These are phyloP conservation scores for Pythium angustatum DNA, from an alignment of 352 stramenopile species.

Conservation along the genomic window DNA sequence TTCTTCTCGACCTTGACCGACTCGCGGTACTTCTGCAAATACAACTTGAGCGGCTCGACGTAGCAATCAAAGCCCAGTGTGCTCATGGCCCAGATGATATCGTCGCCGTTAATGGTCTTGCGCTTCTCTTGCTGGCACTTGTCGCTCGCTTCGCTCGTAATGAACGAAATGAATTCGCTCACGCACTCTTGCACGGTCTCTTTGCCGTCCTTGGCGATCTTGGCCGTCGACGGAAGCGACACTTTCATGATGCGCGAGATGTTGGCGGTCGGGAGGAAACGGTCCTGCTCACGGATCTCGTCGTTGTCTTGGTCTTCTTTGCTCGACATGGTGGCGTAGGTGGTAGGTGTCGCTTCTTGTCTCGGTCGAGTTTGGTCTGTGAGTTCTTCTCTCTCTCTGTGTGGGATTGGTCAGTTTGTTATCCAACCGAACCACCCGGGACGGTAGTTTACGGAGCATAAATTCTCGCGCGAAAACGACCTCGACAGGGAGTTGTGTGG, in stretches of 20 bases:
- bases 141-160: constrained; percentile 98
- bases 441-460: constrained; percentile 16
- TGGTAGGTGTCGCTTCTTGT: not conserved
- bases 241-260: constrained; percentile 99
- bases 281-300: constrained; percentile 95
- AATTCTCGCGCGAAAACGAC: constrained; percentile 20
- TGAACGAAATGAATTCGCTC: constrained; percentile 99
- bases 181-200: constrained; percentile 99
- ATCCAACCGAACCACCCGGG: constrained; percentile 4
- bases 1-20: constrained; percentile 90
- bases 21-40: constrained; percentile 98
- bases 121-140: constrained; percentile 99
- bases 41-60: constrained; percentile 98
- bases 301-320: constrained; percentile 88
- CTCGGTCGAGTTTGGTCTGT: constrained; percentile 23
- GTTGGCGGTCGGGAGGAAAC: constrained; percentile 99
- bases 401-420: constrained; percentile 16
- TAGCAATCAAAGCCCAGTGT: constrained; percentile 99
- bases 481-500: not conserved
- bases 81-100: constrained; percentile 99
- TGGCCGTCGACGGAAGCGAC: constrained; percentile 96
- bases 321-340: constrained; percentile 50
- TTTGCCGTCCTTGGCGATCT: constrained; percentile 99
- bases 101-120: constrained; percentile 99
- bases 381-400: constrained; percentile 20